phyloP scores from a whole-genome alignment of 495 filamentous ascomycete species.

The Penicillium coffeae region DNA sequence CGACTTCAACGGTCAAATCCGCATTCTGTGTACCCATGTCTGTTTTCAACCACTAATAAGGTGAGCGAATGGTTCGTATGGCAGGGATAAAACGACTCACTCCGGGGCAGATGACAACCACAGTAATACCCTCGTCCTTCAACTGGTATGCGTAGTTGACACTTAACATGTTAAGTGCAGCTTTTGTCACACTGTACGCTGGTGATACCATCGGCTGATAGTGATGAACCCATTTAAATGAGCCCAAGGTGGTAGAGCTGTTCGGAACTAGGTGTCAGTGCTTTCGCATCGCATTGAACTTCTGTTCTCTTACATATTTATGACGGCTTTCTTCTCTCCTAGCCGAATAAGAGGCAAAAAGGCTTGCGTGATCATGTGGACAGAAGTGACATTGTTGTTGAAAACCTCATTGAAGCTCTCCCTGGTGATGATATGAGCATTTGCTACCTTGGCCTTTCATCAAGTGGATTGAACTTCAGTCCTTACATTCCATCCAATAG shows the following conservation, averaged over 20 bases:
- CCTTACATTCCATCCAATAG: constrained; percentile 36
- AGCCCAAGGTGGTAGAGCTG: constrained; percentile 39
- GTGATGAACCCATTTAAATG: constrained; percentile 27
- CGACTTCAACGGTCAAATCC: too few relatives aligned
- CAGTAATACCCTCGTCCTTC: constrained; percentile 38
- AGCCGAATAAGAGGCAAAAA: constrained; percentile 47
- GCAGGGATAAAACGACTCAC: too few relatives aligned
- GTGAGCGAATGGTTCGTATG: too few relatives aligned
- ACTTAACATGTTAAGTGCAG: constrained; percentile 48
- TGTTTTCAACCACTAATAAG: too few relatives aligned
- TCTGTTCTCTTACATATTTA: constrained; percentile 49
- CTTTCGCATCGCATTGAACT: too few relatives aligned
- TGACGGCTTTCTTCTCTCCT: constrained; percentile 41
- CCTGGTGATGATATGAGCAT: constrained; percentile 7
- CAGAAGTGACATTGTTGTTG: constrained; percentile 41
- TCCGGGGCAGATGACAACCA: constrained; percentile 44
- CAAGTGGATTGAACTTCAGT: too few relatives aligned
- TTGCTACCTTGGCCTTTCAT: too few relatives aligned
- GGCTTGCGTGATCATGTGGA: constrained; percentile 37
- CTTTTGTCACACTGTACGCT: constrained; percentile 52
- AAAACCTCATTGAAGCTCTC: constrained; percentile 39
- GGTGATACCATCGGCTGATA: constrained; percentile 23
- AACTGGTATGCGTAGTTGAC: constrained; percentile 43
- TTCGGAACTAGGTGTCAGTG: too few relatives aligned
- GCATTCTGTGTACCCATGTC: too few relatives aligned